Base-by-base conservation (phyloP, 495 filamentous ascomycete species). In the Hypoxylon fuscum region DNA sequence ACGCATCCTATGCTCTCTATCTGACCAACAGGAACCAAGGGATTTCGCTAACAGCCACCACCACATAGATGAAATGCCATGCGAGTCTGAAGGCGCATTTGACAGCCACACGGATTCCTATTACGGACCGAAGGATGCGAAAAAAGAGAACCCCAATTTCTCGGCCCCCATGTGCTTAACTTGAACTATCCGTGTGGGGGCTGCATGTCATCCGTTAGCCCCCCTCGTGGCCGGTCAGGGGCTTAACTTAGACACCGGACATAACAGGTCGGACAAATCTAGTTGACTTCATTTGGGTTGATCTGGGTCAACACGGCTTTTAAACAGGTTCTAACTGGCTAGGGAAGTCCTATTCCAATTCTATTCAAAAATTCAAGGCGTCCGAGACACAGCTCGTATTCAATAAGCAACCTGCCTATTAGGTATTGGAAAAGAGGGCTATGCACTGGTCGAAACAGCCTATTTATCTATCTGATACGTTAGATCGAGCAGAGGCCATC, bases 81-180 rank as follows among this genome's bases (percentile, higher is more conserved):
- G 25, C 25, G 25, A 27, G 25, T 2, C 27, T 21, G 18, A 17
- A 14, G 15, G 40, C 34, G 4, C 18, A n/a, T 44, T 21, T 27
- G 8, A 29, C 37, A 15, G 40, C 21, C 14, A n/a, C 31, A n/a
- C 31, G 38, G 9, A 17, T 55, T 35, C 41, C 48, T 47, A 17
- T 41, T 61, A 46, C 15, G 20, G 47, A 41, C 12, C 25, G 18
- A 49, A 35, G 27, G 17, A 61, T 49, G 22, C 43, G 14, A 41
- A 27, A 14, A 41, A 27, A 14, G 27, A 22, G 7, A 56, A 47
- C 22, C 43, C n/a, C 12, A 15, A 55, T 10, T 14, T 25, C 18
- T 15, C 20, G 14, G 11, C 18, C 21, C 27, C 2, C 32, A n/a
- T 45, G 25, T 12, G 1, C 22, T 9, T 52, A 5, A 1, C 14